Base-by-base conservation (phyloP, 345 rosid genomes). In the Anacardium occidentale region DNA sequence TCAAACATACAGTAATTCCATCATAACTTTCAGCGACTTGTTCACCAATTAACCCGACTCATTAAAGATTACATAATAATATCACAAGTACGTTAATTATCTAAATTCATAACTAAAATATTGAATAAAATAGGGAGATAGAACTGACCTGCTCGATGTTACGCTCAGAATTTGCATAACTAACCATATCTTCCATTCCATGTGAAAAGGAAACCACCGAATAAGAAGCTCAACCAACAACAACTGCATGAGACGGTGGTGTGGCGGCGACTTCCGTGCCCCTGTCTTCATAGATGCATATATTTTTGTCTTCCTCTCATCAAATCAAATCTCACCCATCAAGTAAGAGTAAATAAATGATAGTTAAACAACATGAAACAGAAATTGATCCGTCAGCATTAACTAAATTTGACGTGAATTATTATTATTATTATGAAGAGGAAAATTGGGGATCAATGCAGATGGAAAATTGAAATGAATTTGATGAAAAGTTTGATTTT, bases 121-220 rank as follows among this genome's bases (percentile, higher is more conserved):
- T 24, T 22, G 26, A 10, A 64, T 47, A 6, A 7, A 47, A 64
- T 24, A 14, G 21, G 8, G 34, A 47, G 42, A 47, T 15, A 34
- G 5, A 73, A 79, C 75, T 51, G 53, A 95, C 98, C 80, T 92
- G 98, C 59, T 89, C 97, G 70, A 84, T 77, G 82, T 91, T 93
- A 76, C 99, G 98, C 45, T 92, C 98, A 80, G 88, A 80, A 84
- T 84, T 83, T 75, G 74, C 92, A 89, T 79, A 84, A 79, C 52
- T 79, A 88, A 81, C 83, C 85, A 83, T 96, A 92, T 95, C 91
- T 89, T 98, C 98, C 98, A 94, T 94, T 94, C 98, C 98, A 94
- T 94, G 91, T 89, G 97, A 89, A 80, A 85, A 77, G 79, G 85
- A 78, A 72, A 80, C 84, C 78, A 68, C 71, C 81, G 69, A 72